These are phyloP conservation scores for Hirsutella thompsonii DNA, from an alignment of 2,329 filamentous ascomycete species.

Conservation along the genomic window DNA sequence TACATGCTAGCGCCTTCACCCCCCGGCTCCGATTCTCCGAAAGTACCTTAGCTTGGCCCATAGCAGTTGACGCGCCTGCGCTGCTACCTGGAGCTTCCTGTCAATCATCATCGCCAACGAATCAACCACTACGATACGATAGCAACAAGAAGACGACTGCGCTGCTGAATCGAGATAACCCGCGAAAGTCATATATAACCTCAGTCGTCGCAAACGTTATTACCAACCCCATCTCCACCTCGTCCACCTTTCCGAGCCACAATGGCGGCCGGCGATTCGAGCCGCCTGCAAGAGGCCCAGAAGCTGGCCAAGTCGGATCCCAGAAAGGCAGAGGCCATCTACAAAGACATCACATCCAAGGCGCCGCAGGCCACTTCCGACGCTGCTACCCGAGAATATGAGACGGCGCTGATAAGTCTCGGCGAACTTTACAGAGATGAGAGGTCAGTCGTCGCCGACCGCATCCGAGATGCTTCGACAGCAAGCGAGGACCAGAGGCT, in stretches of 20 bases:
- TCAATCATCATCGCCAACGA: neutral
- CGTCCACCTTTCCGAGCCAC: slow-evolving; percentile 6
- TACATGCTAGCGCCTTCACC: no score
- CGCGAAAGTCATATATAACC: no score
- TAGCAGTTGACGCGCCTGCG: slow-evolving; percentile 9
- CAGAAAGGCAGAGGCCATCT: slow-evolving; percentile 71
- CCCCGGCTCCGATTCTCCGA: neutral
- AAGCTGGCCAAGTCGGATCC: slow-evolving; percentile 70
- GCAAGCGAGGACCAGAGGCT: slow-evolving; percentile 1
- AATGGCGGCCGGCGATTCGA: slow-evolving; percentile 47
- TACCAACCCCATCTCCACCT: no score
- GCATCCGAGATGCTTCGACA: slow-evolving; percentile 1
- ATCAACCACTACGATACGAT: neutral
- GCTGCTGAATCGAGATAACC: neutral
- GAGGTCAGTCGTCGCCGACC: slow-evolving; percentile 41
- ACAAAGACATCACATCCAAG: slow-evolving; percentile 80
- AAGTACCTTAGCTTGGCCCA: neutral
- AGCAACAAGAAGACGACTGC: neutral
- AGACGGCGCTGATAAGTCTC: slow-evolving; percentile 74
- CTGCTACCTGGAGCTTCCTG: slow-evolving; percentile 1
- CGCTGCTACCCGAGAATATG: slow-evolving; percentile 79
- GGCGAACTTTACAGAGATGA: slow-evolving; percentile 89
- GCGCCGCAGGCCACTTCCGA: slow-evolving; percentile 74
- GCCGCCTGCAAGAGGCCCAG: slow-evolving; percentile 77
- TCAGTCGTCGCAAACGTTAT: no score